Percentiles rank a stretch among this genome's conserved stretches.
Conservation (phyloP, 2,329 filamentous ascomycete genomes). For the Pseudohalonectria lignicola region DNA sequence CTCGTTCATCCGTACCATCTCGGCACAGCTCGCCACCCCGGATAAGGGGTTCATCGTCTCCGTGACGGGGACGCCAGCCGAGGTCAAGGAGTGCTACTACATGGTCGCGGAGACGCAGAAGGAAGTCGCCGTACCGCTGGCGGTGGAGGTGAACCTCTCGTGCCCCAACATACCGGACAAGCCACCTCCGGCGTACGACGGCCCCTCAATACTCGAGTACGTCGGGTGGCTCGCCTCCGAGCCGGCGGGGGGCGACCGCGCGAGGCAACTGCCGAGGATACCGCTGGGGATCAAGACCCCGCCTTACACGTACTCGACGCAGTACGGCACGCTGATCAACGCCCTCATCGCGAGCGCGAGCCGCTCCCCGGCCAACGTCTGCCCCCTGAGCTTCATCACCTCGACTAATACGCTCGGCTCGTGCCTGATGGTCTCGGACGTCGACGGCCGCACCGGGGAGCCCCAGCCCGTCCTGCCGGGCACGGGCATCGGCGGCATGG, state of each 20-base stretch:
- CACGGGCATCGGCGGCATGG: constrained; percentile 57
- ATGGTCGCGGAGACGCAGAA: constrained; percentile 28
- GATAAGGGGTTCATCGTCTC: constrained; percentile 57
- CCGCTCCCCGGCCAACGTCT: constrained; percentile 11
- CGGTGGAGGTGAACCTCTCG: constrained; percentile 67
- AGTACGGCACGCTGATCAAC: constrained; percentile 47
- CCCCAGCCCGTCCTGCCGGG: constrained; percentile 34
- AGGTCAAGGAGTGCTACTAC: constrained; percentile 45
- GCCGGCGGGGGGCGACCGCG: constrained; percentile 10
- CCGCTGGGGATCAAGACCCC: constrained; percentile 60
- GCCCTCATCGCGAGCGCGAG: constrained; percentile 30
- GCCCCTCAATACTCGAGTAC: constrained; percentile 38
- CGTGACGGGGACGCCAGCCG: constrained; percentile 51
- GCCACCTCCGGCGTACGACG: constrained; percentile 61
- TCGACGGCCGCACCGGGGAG: constrained; percentile 3
- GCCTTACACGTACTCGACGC: constrained; percentile 60
- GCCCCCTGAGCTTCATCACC: constrained; percentile 56
- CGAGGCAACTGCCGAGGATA: constrained; percentile 17
- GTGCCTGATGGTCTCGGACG: constrained; percentile 43
- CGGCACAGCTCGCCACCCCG: constrained; percentile 8
- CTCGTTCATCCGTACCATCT: constrained; percentile 37
- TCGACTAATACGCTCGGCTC: constrained; percentile 63
- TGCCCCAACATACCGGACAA: constrained; percentile 63
- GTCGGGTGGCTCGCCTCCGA: constrained; percentile 31
- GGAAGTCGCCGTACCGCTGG: constrained; percentile 36